phyloP scores from a whole-genome alignment of 345 rosid species.

The Lenwebbia sp. region DNA sequence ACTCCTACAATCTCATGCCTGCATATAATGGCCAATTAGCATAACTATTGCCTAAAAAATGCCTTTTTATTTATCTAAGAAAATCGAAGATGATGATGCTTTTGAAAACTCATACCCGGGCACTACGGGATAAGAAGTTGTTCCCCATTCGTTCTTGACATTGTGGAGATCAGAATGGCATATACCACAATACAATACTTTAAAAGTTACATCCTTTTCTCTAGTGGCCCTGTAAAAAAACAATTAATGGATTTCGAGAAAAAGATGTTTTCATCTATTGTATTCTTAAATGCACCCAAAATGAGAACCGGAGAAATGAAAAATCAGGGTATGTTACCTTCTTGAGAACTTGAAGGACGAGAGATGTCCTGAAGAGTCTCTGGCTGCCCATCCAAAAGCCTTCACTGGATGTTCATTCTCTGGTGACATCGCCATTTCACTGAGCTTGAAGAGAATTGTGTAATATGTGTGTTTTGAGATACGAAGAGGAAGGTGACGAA shows the following conservation, averaged over 20 bases:
- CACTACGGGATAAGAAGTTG: slow-evolving; percentile 23
- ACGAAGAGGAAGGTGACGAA: neutral
- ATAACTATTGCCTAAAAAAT: too few relatives aligned
- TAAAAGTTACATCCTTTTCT: slow-evolving; percentile 21
- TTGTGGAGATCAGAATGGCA: slow-evolving; percentile 36
- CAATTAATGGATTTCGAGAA: too few relatives aligned
- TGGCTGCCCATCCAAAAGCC: slow-evolving; percentile 15
- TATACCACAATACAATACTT: slow-evolving; percentile 27
- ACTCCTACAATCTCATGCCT: slow-evolving; percentile 36
- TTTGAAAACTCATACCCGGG: slow-evolving; percentile 22
- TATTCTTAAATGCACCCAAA: neutral
- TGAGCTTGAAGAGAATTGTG: neutral
- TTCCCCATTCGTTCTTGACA: slow-evolving; percentile 32
- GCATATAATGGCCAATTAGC: neutral
- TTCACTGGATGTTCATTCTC: slow-evolving; percentile 6
- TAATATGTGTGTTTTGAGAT: neutral
- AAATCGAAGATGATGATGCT: neutral
- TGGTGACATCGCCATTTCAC: neutral
- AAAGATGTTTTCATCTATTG: neutral
- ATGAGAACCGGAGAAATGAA: neutral
- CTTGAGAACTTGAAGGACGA: slow-evolving; percentile 5
- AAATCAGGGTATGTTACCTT: neutral
- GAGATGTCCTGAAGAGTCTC: slow-evolving; percentile 8
- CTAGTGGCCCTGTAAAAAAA: slow-evolving; percentile 14
- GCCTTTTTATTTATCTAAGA: neutral